Conservation (phyloP, 768 basidiomycete species). For the Collybia sp. region DNA sequence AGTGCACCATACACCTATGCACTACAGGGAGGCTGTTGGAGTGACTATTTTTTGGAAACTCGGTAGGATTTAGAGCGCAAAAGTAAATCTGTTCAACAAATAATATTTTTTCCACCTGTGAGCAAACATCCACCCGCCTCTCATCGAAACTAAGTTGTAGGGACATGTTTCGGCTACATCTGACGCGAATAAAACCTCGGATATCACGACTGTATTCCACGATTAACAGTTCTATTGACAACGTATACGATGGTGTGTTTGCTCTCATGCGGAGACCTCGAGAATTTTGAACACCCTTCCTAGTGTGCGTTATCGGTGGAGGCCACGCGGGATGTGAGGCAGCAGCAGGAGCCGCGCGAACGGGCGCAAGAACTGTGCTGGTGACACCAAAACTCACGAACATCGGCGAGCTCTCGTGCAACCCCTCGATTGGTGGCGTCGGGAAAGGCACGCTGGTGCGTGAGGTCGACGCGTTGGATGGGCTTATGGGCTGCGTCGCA, state of each 20-base stretch:
- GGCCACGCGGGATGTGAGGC: constrained; percentile 95
- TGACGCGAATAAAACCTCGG: too few species aligned
- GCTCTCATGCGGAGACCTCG: neutral
- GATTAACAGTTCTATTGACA: too few species aligned
- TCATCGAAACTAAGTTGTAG: too few species aligned
- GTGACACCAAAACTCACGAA: constrained; percentile 80
- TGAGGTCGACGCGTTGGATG: constrained; percentile 89
- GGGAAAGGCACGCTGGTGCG: constrained; percentile 91
- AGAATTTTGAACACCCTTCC: neutral
- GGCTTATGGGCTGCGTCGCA: constrained; percentile 77
- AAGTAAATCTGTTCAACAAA: too few species aligned
- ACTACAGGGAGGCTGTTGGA: too few species aligned
- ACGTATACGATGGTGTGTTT: constrained; percentile 10
- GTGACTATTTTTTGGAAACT: too few species aligned
- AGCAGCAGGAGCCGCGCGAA: constrained; percentile 79
- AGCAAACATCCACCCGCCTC: too few species aligned
- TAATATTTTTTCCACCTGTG: too few species aligned
- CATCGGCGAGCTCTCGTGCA: constrained; percentile 83
- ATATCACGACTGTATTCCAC: too few species aligned
- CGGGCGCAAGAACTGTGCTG: constrained; percentile 76
- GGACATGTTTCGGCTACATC: too few species aligned
- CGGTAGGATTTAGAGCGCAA: too few species aligned
- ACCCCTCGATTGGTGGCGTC: constrained; percentile 88
- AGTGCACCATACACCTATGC: too few species aligned
- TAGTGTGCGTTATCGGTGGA: constrained; percentile 84